phyloP scores from a whole-genome alignment of 2,329 filamentous ascomycete genomes.

The Phyllosticta citriasiana region DNA sequence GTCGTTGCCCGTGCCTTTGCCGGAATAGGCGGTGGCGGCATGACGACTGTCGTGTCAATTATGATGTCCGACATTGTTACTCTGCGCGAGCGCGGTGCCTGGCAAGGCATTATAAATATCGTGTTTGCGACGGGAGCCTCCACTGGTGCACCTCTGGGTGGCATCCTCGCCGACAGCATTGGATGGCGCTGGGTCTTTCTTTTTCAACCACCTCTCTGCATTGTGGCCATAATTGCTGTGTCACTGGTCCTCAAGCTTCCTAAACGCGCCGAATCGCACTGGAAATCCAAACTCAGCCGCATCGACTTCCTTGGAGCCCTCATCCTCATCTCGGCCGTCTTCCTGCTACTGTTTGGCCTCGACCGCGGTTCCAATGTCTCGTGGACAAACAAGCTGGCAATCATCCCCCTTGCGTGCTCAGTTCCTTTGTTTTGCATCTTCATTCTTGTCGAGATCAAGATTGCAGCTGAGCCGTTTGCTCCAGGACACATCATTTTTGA shows the following conservation, averaged over 20 bases:
- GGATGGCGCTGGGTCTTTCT: constrained; percentile 73
- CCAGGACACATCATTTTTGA: constrained; percentile 65
- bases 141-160: constrained; percentile 59
- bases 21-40: constrained; percentile 60
- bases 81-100: constrained; percentile 58
- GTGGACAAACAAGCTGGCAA: constrained; percentile 51
- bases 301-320: constrained; percentile 67
- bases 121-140: constrained; percentile 60
- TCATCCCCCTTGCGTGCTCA: constrained; percentile 47
- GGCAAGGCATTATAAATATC: constrained; percentile 67
- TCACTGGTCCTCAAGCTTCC: constrained; percentile 54
- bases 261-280: constrained; percentile 46
- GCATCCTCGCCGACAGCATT: constrained; percentile 60
- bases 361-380: constrained; percentile 64
- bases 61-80: constrained; percentile 62
- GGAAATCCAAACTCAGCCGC: constrained; percentile 54
- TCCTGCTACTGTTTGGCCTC: constrained; percentile 57
- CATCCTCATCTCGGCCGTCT: constrained; percentile 54
- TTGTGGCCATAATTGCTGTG: constrained; percentile 55
- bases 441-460: constrained; percentile 54
- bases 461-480: constrained; percentile 63
- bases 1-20: constrained; percentile 54
- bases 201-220: constrained; percentile 57
- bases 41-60: constrained; percentile 60
- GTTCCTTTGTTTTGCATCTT: constrained; percentile 56